Percentiles rank a stretch among this genome's conserved stretches.
Conservation (phyloP, 495 filamentous ascomycete species). For the Schizothecium vesticola region DNA sequence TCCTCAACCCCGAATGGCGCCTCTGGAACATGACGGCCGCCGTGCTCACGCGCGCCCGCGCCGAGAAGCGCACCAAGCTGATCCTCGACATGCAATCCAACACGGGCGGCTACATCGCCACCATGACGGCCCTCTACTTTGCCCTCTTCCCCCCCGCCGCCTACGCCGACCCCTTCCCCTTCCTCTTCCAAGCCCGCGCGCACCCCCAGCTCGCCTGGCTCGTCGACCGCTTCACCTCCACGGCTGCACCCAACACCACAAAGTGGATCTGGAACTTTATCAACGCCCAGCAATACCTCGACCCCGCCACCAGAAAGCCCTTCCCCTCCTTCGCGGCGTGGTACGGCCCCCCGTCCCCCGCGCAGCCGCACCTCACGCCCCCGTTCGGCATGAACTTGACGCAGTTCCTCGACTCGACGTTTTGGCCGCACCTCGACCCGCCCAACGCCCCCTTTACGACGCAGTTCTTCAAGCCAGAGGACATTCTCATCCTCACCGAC, state of each 20-base stretch:
- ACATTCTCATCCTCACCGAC: constrained; percentile 49
- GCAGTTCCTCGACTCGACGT: neutral
- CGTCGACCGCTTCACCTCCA: neutral
- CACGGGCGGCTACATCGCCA: constrained; percentile 40
- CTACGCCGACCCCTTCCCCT: constrained; percentile 8
- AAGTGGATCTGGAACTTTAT: neutral
- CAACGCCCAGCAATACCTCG: neutral
- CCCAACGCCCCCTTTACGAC: neutral
- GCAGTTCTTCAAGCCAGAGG: constrained; percentile 23
- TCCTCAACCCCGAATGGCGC: neutral
- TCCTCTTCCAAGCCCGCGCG: constrained; percentile 14
- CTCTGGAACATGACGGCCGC: constrained; percentile 14
- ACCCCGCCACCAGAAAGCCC: neutral
- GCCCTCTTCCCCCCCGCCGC: constrained; percentile 33
- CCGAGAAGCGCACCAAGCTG: constrained; percentile 22
- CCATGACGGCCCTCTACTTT: constrained; percentile 30
- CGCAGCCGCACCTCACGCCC: constrained; percentile 12
- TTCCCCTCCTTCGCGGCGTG: neutral
- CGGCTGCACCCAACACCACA: neutral
- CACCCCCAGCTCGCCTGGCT: constrained; percentile 16
- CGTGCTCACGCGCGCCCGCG: constrained; percentile 4
- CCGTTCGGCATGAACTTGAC: neutral
- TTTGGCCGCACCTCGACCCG: neutral
- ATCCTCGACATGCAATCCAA: constrained; percentile 53
- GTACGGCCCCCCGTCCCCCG: constrained; percentile 3